Evolutionary conservation across 2,329 filamentous ascomycete species (phyloP).

Genomic region (Claviceps paspali): DNA sequence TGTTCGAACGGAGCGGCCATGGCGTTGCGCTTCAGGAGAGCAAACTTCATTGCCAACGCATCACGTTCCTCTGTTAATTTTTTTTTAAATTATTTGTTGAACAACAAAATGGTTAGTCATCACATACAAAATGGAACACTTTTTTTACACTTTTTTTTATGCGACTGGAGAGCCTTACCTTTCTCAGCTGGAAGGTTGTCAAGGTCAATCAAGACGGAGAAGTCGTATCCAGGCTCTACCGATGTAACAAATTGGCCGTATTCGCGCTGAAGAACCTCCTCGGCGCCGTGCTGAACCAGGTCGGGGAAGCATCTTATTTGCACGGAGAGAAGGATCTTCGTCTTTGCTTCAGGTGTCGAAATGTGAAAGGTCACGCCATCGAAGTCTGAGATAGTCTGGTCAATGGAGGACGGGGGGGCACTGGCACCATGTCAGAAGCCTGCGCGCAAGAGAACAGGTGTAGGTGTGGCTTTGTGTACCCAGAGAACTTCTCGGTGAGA

Average conservation of each 20-base stretch:
- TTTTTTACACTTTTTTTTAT: too few species aligned
- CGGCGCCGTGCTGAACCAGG: slow-evolving; percentile 81
- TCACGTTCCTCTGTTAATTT: slow-evolving; percentile 54
- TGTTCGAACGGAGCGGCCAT: slow-evolving; percentile 98
- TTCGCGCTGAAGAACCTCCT: slow-evolving; percentile 82
- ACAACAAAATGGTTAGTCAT: too few species aligned
- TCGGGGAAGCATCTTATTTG: slow-evolving; percentile 91
- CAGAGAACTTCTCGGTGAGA: slow-evolving; percentile 84
- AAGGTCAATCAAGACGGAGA: slow-evolving; percentile 80
- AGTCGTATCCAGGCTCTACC: slow-evolving; percentile 87
- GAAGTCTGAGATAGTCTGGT: slow-evolving; percentile 97
- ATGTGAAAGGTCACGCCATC: slow-evolving; percentile 98
- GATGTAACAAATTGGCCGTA: slow-evolving; percentile 83
- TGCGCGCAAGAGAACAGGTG: neutral
- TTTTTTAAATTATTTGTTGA: too few species aligned
- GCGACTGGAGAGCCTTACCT: too few species aligned
- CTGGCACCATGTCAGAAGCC: slow-evolving; percentile 35
- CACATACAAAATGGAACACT: too few species aligned
- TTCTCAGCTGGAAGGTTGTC: slow-evolving; percentile 72
- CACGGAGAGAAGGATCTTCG: slow-evolving; percentile 87
- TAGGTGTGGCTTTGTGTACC: slow-evolving; percentile 32
- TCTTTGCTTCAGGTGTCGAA: slow-evolving; percentile 86
- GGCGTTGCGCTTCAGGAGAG: slow-evolving; percentile 89
- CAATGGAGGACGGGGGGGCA: slow-evolving; percentile 73
- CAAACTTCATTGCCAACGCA: slow-evolving; percentile 73